Base-by-base conservation (phyloP, 345 rosid genomes). In the Mangifera indica region DNA sequence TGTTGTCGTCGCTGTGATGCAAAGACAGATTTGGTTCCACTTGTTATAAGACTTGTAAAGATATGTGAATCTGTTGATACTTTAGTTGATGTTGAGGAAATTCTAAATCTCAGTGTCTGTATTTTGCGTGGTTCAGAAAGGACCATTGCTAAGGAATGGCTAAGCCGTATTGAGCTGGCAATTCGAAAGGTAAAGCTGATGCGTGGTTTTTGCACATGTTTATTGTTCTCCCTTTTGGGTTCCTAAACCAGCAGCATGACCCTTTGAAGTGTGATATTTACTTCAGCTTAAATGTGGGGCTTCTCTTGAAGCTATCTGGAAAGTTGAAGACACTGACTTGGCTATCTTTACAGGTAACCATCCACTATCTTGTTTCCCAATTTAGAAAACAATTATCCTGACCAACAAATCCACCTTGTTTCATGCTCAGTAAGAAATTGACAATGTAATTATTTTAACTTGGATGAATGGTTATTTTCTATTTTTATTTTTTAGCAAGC, bases 1-100 rank as follows among this genome's bases (percentile, higher is more conserved):
- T 89, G 77, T 58, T 92, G 97, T 63, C 84, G 97, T 51, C 87
- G 93, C 61, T 94, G 97, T 83, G 98, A 94, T 49, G 81, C 87
- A 11, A 87, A 75, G 73, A 87, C 80, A 60, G 88, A 80, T 78
- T 81, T 94, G 62, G 77, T 92, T 73, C 83, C 92, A 54, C 93
- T 89, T 81, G 97, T 82, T 74, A 60, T 10, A 64, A 80, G 62
- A 74, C 78, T 89, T 78, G 42, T 87, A 56, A 79, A 81, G 74
- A 84, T 89, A 9, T 85, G 95, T 67, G 79, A 88, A 75, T 82
- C 81, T 26, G 74, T 89, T 45, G 80, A 87, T 77, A 80, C 85
- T 48, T 78, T 34, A 21, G 85, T 81, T 46, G 89, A 87, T 22
- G 48, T 85, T 48, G 90, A 88, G 79, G 85, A 84, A 81, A 72